Percentiles rank a stretch among this genome's conserved stretches.
These are phyloP conservation scores for Trichaptum fuscoviolaceum DNA, from an alignment of 768 basidiomycete species.

Conservation along the genomic window DNA sequence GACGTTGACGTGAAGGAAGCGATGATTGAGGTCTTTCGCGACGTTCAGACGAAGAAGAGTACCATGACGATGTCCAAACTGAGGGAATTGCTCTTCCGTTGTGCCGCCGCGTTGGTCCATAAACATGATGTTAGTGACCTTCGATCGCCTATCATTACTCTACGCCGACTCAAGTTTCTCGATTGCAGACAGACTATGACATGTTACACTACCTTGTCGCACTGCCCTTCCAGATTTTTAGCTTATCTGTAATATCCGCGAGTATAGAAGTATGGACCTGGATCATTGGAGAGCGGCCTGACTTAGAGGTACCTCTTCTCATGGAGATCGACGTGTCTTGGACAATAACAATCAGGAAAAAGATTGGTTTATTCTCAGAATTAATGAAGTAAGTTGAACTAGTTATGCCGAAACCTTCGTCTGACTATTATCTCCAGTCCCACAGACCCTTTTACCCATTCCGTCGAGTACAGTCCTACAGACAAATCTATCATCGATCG, in stretches of 20 bases:
- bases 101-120: conserved; percentile 76
- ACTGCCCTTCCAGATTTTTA: conserved; percentile 86
- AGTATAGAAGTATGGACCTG: conserved; percentile 96
- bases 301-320: conserved; percentile 79
- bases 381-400: conserved; percentile 64
- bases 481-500: conserved; percentile 81
- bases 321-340: conserved; percentile 83
- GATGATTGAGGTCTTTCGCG: conserved; percentile 58
- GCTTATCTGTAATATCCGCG: conserved; percentile 76
- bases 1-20: conserved; percentile 25
- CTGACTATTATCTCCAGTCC: conserved; percentile 45
- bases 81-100: conserved; percentile 80
- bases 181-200: conserved; percentile 69
- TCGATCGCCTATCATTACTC: neutral
- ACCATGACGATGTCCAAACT: conserved; percentile 77
- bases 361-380: conserved; percentile 80
- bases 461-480: conserved; percentile 85
- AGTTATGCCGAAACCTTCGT: neutral
- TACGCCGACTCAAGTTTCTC: neutral
- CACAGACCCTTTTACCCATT: conserved; percentile 80
- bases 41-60: conserved; percentile 67
- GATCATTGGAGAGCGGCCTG: conserved; percentile 83
- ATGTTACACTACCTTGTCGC: conserved; percentile 82
- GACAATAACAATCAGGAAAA: conserved; percentile 71
- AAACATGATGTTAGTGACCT: conserved; percentile 46